Percentiles rank a stretch among this genome's conserved stretches.
Evolutionary conservation across 2,329 filamentous ascomycete species (phyloP).

Genomic region (Rhexocercosporidium sp.): DNA sequence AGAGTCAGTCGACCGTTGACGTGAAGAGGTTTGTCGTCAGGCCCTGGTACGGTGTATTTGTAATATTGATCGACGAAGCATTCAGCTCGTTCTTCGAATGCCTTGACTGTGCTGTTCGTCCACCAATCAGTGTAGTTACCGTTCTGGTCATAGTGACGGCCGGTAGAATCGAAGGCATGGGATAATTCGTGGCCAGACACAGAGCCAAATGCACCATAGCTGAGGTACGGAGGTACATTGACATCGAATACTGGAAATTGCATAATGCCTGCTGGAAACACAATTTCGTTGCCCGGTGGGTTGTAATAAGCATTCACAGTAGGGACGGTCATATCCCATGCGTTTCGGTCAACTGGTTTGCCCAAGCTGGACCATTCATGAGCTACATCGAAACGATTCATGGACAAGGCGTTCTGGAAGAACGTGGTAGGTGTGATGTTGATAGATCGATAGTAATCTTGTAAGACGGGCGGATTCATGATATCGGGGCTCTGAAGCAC

Average conservation of each 20-base stretch:
- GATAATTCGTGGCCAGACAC: conserved; percentile 73
- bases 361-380: conserved; percentile 62
- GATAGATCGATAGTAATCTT: conserved; percentile 60
- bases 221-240: conserved; percentile 65
- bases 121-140: conserved; percentile 72
- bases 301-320: conserved; percentile 73
- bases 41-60: conserved; percentile 62
- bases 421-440: conserved; percentile 56
- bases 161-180: conserved; percentile 72
- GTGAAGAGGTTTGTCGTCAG: conserved; percentile 60
- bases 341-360: conserved; percentile 62
- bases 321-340: conserved; percentile 65
- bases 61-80: conserved; percentile 74
- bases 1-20: conserved; percentile 68
- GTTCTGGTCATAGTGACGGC: conserved; percentile 67
- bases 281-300: conserved; percentile 67
- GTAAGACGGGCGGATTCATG: conserved; percentile 59
- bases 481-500: conserved; percentile 59
- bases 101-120: conserved; percentile 62
- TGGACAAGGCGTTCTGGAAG: conserved; percentile 62
- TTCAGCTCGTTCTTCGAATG: conserved; percentile 62
- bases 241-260: conserved; percentile 70
- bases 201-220: conserved; percentile 72
- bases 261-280: conserved; percentile 73
- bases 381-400: conserved; percentile 53